Evolutionary conservation across 768 basidiomycete species (phyloP), one percentile per base, ranked within the genome.

Genomic region (Lactarius tabidus): DNA sequence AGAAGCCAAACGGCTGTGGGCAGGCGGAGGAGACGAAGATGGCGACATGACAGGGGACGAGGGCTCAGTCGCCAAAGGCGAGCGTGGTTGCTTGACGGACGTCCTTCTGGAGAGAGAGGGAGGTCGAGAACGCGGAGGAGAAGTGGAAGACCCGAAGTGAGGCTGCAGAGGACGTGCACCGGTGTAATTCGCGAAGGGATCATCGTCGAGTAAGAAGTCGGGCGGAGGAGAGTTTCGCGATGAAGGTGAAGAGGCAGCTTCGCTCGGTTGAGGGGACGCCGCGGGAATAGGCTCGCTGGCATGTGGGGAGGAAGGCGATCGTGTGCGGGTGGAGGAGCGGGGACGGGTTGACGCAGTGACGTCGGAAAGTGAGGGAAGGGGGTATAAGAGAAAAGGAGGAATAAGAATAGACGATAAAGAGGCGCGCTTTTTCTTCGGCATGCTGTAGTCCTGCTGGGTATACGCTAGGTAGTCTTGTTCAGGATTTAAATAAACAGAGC

Each of bases 101-200:
- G 57, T 39, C 61, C 36, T 39, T 26, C 57, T 67, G 41, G 65
- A 63, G n/a, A 39, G 36, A 0, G 56, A 57, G 7, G 35, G 15
- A 20, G 17, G 23, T 26, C 28, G 33, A n/a, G 23, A 58, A 60
- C 17, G 64, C 36, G 63, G 41, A 54, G 48, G 69, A 55, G 38
- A 70, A 70, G 51, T 69, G 63, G 33, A 61, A 65, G 2, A 70
- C 45, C 28, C 67, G 54, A 28, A 69, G 68, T 41, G 60, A 59
- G 17, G 63, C 17, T 41, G 67, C n/a, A 69, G 63, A 18, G 63
- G 63, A 28, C 65, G 70, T 31, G 71, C 66, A 33, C 74, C 70
- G 0, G 80, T 76, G 17, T 87, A 77, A 66, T 86, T 84, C 26
- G 89, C 89, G 70, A 91, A 91, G 2, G 89, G 89, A 70, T 91